Conservation (phyloP, 768 basidiomycete genomes). For the Cantharellus anzutake region DNA sequence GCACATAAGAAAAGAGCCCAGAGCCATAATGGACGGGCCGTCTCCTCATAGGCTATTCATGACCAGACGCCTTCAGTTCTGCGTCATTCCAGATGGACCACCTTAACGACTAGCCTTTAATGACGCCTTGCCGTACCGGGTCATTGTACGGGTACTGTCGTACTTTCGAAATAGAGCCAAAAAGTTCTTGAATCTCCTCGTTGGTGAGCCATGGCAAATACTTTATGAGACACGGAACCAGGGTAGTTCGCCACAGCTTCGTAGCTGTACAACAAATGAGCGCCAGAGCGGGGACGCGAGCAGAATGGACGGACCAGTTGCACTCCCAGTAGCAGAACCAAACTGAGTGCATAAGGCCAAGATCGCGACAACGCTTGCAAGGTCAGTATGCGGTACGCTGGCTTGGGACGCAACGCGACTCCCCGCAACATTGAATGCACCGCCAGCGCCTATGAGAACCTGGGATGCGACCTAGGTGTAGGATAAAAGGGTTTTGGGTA, state of each 20-base stretch:
- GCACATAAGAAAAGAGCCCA: conserved; percentile 2
- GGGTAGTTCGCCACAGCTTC: conserved; percentile 42
- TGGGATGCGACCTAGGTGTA: conserved; percentile 25
- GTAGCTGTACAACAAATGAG: conserved; percentile 24
- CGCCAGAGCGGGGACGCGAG: neutral
- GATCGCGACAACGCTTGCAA: conserved; percentile 47
- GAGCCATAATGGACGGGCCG: conserved; percentile 17
- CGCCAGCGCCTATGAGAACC: conserved; percentile 54
- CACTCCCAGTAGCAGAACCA: conserved; percentile 46
- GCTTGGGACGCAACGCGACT: conserved; percentile 46
- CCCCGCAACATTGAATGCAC: conserved; percentile 43
- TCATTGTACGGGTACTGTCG: conserved; percentile 28
- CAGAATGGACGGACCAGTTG: conserved; percentile 23
- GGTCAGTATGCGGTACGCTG: conserved; percentile 40
- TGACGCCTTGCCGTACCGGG: conserved; percentile 46
- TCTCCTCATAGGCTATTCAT: conserved; percentile 30
- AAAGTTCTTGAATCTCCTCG: conserved; percentile 27
- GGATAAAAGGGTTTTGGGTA: too few species aligned
- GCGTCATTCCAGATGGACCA: neutral
- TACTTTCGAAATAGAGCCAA: conserved; percentile 36
- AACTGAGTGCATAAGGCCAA: conserved; percentile 52
- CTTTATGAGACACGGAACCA: conserved; percentile 40
- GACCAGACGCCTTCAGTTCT: neutral
- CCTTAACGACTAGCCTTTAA: conserved; percentile 21
- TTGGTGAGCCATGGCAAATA: conserved; percentile 33